Evolutionary conservation across 371 early-diverging fungal species (phyloP).

Genomic region (Fennellomyces sp.): DNA sequence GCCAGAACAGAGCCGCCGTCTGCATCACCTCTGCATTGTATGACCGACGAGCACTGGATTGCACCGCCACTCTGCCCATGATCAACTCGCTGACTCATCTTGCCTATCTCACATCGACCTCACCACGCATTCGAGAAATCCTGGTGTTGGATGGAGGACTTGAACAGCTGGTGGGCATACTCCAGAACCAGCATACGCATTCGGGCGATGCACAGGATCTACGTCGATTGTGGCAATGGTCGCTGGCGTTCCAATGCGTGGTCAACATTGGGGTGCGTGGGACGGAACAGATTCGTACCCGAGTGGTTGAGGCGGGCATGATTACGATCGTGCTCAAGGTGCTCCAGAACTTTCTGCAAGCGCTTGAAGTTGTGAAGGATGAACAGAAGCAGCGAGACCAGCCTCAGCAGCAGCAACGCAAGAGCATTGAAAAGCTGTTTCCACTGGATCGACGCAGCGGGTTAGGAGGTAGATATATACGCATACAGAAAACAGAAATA

Average conservation of each 20-base stretch:
- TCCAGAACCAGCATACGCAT: constrained; percentile 57
- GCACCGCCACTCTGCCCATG: constrained; percentile 84
- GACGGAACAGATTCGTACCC: constrained; percentile 76
- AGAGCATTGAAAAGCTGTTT: not conserved
- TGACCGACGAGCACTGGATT: constrained; percentile 75
- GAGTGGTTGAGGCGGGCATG: constrained; percentile 86
- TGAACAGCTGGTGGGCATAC: constrained; percentile 83
- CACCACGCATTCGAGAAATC: constrained; percentile 80
- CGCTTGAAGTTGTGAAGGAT: constrained; percentile 36
- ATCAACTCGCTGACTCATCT: constrained; percentile 90
- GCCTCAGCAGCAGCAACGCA: not conserved
- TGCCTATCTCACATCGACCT: constrained; percentile 81
- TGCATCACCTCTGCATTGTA: constrained; percentile 65
- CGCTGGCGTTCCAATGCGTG: constrained; percentile 82
- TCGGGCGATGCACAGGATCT: constrained; percentile 69
- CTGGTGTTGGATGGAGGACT: constrained; percentile 88
- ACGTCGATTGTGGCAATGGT: constrained; percentile 78
- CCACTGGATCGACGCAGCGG: not conserved
- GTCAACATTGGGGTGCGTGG: constrained; percentile 90
- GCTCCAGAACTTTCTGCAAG: constrained; percentile 69
- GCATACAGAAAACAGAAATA: not conserved
- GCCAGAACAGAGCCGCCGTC: constrained; percentile 76
- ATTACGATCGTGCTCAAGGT: constrained; percentile 79
- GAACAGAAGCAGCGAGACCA: not conserved
- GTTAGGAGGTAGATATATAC: not conserved